Percentiles rank a stretch among this genome's conserved stretches.
phyloP scores from a whole-genome alignment of 1,284 basidiomycete species.

The Microbotryomycetes sp. region DNA sequence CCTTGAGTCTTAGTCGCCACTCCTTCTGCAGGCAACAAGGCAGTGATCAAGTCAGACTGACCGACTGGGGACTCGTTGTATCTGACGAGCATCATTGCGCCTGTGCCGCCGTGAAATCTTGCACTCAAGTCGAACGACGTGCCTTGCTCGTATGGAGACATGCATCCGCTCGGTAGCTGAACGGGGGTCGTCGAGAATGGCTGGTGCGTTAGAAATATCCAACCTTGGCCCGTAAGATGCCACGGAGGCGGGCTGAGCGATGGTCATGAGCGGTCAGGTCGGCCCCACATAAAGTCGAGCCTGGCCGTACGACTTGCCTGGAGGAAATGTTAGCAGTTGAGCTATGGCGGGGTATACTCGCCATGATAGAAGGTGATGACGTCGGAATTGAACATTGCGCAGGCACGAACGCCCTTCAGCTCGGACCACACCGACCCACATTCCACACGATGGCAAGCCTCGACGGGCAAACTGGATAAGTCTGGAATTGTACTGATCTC shows the following conservation, averaged over 20 bases:
- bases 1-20: background rate
- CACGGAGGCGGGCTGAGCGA: slow-evolving; percentile 4
- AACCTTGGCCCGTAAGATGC: slow-evolving; percentile 10
- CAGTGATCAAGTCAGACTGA: background rate
- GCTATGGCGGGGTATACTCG: background rate
- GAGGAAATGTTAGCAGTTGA: background rate
- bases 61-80: background rate
- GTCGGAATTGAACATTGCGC: too few species aligned
- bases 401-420: too few species aligned
- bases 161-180: background rate
- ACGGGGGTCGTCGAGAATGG: slow-evolving; percentile 10
- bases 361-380: too few species aligned
- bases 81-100: slow-evolving; percentile 12
- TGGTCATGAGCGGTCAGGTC: background rate
- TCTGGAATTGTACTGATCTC: too few species aligned
- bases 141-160: slow-evolving; percentile 8
- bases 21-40: background rate
- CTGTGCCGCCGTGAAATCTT: slow-evolving; percentile 12
- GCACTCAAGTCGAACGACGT: background rate
- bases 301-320: background rate
- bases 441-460: too few species aligned
- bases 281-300: background rate
- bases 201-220: slow-evolving; percentile 12
- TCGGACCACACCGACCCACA: too few species aligned
- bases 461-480: too few species aligned